Percentiles rank a stretch among this genome's conserved stretches.
Conservation (phyloP, 257 asterid genomes). For the Solanum habrochaites region DNA sequence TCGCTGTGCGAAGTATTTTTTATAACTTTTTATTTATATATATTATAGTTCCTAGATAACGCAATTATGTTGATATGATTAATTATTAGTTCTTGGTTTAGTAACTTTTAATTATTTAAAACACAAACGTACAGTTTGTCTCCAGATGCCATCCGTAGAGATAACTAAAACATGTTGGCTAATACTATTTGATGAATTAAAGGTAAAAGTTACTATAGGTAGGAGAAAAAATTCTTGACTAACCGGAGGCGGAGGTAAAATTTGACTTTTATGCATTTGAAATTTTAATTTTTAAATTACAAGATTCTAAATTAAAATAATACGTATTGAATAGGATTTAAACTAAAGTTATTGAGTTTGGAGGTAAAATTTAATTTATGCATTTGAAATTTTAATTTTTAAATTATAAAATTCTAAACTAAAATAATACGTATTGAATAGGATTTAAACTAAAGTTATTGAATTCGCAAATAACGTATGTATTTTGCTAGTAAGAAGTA, state of each 20-base stretch:
- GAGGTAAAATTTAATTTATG: neutral
- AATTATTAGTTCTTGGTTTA: neutral
- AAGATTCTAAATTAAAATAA: no score
- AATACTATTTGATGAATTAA: neutral
- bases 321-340: neutral
- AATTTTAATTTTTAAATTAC: neutral
- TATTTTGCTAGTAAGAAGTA: neutral
- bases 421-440: no score
- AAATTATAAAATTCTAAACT: no score
- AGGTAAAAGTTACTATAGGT: neutral
- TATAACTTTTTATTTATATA: neutral
- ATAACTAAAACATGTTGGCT: neutral
- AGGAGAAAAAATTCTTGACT: neutral
- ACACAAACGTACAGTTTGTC: neutral
- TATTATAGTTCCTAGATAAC: neutral
- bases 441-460: neutral
- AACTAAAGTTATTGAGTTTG: neutral
- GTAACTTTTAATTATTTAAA: neutral
- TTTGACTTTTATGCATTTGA: neutral
- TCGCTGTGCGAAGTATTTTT: neutral
- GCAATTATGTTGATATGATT: neutral
- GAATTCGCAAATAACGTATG: neutral
- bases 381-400: fast-evolving
- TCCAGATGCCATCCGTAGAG: neutral
- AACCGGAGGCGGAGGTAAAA: neutral